phyloP scores from a whole-genome alignment of 257 asterid genomes.

The Salvia hispanica region DNA sequence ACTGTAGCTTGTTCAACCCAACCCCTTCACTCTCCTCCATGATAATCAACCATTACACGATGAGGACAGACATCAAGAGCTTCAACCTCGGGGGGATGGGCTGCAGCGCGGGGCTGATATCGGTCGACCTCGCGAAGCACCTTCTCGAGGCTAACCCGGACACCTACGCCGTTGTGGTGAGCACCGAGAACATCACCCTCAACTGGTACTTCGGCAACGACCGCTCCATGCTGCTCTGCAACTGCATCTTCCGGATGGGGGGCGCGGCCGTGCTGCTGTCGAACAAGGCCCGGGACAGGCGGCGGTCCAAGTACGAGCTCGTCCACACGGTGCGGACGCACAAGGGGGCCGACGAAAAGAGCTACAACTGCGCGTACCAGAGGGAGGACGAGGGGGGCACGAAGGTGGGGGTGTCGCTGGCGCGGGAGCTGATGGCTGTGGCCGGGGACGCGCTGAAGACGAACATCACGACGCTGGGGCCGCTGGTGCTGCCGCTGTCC shows the following conservation, averaged over 20 bases:
- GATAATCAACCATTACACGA: slow-evolving; percentile 65
- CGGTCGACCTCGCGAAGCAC: slow-evolving; percentile 54
- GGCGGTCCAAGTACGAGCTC: slow-evolving; percentile 51
- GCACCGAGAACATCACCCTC: slow-evolving; percentile 62
- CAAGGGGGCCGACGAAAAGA: slow-evolving; percentile 52
- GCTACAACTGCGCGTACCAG: slow-evolving; percentile 62
- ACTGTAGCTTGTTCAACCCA: slow-evolving; percentile 63
- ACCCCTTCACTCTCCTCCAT: slow-evolving; percentile 64
- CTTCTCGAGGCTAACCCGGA: slow-evolving; percentile 52
- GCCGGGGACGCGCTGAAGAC: slow-evolving; percentile 58
- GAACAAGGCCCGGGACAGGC: slow-evolving; percentile 40
- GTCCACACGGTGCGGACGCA: slow-evolving; percentile 63
- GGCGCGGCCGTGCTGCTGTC: slow-evolving; percentile 58
- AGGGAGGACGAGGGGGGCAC: slow-evolving; percentile 48
- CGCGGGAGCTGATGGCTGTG: slow-evolving; percentile 55
- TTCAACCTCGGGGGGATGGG: slow-evolving; percentile 68
- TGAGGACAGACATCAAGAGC: slow-evolving; percentile 52
- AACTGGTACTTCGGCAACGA: slow-evolving; percentile 69
- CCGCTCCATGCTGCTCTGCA: slow-evolving; percentile 61
- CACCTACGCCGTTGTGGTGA: slow-evolving; percentile 49
- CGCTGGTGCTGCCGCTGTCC: slow-evolving; percentile 50
- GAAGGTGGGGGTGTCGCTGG: slow-evolving; percentile 48
- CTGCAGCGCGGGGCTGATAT: slow-evolving; percentile 63
- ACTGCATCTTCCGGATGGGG: slow-evolving; percentile 65
- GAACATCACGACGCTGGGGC: slow-evolving; percentile 56